A percentile compares a stretch with the other conserved stretches of the same genome.
These are phyloP conservation scores for Diutina rugosa DNA, from an alignment of 1,139 yeast species.

Conservation along the genomic window DNA sequence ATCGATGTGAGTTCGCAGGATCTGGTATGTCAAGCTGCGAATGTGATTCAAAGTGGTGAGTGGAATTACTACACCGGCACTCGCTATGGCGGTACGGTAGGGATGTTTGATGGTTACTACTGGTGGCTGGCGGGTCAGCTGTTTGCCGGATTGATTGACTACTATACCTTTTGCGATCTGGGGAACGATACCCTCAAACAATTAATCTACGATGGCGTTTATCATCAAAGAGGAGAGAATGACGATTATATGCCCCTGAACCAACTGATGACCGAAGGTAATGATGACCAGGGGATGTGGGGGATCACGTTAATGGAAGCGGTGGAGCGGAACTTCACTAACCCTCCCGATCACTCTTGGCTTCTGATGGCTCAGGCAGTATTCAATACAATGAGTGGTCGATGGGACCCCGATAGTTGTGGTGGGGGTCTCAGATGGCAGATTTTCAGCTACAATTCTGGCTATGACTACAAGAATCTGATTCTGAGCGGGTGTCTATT, in stretches of 20 bases:
- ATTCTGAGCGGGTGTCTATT: constrained; percentile 86
- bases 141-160: constrained; percentile 66
- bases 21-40: constrained; percentile 45
- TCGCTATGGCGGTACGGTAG: constrained; percentile 58
- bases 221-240: constrained; percentile 54
- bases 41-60: constrained; percentile 49
- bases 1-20: constrained; percentile 6
- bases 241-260: constrained; percentile 64
- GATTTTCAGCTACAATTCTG: constrained; percentile 88
- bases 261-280: constrained; percentile 72
- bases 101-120: constrained; percentile 65
- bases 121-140: constrained; percentile 93
- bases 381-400: constrained; percentile 74
- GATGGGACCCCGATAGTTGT: constrained; percentile 74
- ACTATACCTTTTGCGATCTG: constrained; percentile 44
- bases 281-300: constrained; percentile 92
- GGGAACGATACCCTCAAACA: constrained; percentile 40
- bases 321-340: constrained; percentile 64
- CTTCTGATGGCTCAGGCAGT: constrained; percentile 65
- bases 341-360: constrained; percentile 49
- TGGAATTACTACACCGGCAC: constrained; percentile 62
- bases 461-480: constrained; percentile 84
- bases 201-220: constrained; percentile 23
- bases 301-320: constrained; percentile 77
- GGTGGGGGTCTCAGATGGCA: constrained; percentile 95